Conservation (phyloP, 1,284 basidiomycete species). For the Melanopsichium pennsylvanicum region DNA sequence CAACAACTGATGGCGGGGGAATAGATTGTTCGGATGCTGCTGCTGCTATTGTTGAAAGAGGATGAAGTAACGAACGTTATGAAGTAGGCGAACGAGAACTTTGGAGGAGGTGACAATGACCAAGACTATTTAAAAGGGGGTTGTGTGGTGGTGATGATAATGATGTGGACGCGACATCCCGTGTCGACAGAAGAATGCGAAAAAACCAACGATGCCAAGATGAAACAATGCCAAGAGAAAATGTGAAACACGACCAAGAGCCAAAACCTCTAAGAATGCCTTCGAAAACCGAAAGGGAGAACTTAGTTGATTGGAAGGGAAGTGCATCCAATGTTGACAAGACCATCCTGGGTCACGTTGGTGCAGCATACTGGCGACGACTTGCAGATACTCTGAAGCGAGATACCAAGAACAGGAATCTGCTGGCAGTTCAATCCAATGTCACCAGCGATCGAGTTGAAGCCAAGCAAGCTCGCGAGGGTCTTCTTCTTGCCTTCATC, state of each 20-base stretch:
- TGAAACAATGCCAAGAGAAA: conserved; percentile 1
- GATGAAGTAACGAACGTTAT: conserved; percentile 6
- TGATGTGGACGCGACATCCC: conserved; percentile 15
- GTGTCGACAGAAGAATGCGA: conserved; percentile 14
- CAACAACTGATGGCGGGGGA: conserved; percentile 3
- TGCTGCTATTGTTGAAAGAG: conserved; percentile 19
- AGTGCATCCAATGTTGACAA: conserved; percentile 54
- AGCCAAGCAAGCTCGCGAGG: conserved; percentile 41
- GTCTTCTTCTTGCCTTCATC: conserved; percentile 50
- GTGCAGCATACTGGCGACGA: conserved; percentile 47
- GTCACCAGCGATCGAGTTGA: conserved; percentile 41
- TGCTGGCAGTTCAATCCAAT: conserved; percentile 50
- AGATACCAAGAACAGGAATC: conserved; percentile 41
- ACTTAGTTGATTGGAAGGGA: conserved; percentile 53
- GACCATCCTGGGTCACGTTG: conserved; percentile 50
- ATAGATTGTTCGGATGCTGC: conserved; percentile 21
- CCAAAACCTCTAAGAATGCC: conserved; percentile 5
- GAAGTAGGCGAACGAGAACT: conserved; percentile 9
- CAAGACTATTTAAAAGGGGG: conserved; percentile 11
- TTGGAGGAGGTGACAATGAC: conserved; percentile 14
- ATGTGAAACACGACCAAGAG: background rate
- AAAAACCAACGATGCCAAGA: conserved; percentile 6
- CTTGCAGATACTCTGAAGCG: conserved; percentile 48
- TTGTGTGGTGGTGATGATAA: conserved; percentile 1
- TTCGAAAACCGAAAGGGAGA: background rate